phyloP scores from a whole-genome alignment of 225 moss, liverwort and hornwort genomes.

The Thuidium tamariscinum region DNA sequence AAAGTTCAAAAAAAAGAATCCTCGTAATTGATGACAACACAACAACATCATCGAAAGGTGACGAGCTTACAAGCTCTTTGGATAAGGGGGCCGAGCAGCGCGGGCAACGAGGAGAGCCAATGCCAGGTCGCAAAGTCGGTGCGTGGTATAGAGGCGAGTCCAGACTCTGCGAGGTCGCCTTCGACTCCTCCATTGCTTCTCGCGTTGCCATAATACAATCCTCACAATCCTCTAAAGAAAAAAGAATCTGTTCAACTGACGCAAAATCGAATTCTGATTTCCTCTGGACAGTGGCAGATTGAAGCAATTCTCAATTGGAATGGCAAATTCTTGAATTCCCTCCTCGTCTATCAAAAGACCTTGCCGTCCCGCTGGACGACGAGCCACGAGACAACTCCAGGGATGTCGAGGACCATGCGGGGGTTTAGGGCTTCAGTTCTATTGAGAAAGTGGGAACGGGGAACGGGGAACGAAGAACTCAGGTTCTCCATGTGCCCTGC shows the following conservation, averaged over 20 bases:
- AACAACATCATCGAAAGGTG: not conserved
- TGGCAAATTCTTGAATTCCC: not conserved
- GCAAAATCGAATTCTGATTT: not conserved
- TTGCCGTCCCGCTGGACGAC: not conserved
- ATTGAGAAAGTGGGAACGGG: not conserved
- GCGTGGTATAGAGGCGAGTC: conserved; percentile 61
- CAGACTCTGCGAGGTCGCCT: conserved; percentile 16
- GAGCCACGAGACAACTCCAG: not conserved
- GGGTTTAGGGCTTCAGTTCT: not conserved
- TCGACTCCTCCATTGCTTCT: conserved; percentile 46
- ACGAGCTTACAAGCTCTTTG: conserved; percentile 58
- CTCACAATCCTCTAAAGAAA: not conserved
- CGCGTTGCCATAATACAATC: conserved; percentile 17
- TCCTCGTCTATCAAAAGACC: not conserved
- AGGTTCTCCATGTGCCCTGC: not conserved
- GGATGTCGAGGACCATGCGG: not conserved
- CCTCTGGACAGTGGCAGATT: not conserved
- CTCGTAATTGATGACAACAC: not conserved
- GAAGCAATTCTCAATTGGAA: not conserved
- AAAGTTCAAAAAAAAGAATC: not conserved
- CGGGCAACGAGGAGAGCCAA: conserved; percentile 84
- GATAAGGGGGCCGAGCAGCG: conserved; percentile 95
- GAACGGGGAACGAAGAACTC: not conserved
- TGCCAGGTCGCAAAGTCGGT: conserved; percentile 78
- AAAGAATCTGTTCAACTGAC: not conserved